Evolutionary conservation across 805 yeast genomes (phyloP), one percentile per base, ranked within the genome.

Genomic region (Scheffersomyces stipitis): DNA sequence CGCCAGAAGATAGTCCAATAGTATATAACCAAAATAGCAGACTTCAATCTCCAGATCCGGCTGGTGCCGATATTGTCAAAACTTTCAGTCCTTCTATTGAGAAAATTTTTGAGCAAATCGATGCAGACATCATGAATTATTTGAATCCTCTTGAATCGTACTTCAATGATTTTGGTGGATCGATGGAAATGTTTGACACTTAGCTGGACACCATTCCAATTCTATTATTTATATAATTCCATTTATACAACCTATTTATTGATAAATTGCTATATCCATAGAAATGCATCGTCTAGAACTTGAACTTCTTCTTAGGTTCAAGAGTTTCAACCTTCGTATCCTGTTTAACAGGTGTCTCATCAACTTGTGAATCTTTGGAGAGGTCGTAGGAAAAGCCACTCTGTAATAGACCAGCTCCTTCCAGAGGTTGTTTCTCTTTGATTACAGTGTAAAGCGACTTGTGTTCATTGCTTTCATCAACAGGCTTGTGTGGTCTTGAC

Each of bases 31-130:
- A 10, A 7, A 28, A 37, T 17, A 5, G 16, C 8, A 26, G 8
- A 12, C 5, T 13, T n/a, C 12, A 15, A 4, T 15, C 23, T 18
- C 18, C 35, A 18, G 12, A 15, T 20, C 3, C 12, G 9, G n/a
- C 26, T 29, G 41, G 28, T 13, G 17, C 18, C 10, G 18, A 15
- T 30, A 18, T 4, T 7, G 4, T 27, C 6, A 27, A 16, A 13
- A 14, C 23, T 9, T 20, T 31, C 36, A 29, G 28, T 14, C 23
- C 30, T 26, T 40, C 54, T 27, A 42, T 50, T 29, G 58, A 60
- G 24, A 58, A 54, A 20, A 53, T 60, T 9, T 58, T 62, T 42
- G 56, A 60, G 41, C 64, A 54, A 29, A 52, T 60, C 15, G 60
- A 59, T 38, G 47, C 54, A 10, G 66, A 62, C 39, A 42, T 58